Evolutionary conservation across 768 basidiomycete genomes (phyloP).

Genomic region (Macrolepiota dolichaula): DNA sequence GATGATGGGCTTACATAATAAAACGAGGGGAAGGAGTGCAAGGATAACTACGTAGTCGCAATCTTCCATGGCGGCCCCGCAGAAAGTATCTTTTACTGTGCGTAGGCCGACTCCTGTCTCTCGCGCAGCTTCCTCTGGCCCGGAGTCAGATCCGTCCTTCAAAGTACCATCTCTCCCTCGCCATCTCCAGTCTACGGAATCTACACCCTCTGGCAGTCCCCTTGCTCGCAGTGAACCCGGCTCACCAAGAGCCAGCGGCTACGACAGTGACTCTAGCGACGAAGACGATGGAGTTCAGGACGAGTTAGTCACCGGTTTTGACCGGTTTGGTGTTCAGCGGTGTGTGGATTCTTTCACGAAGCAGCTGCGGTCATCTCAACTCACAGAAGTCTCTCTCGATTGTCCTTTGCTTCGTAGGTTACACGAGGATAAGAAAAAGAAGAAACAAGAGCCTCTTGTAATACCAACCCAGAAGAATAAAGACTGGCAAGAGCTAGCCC

Average conservation of each 20-base stretch:
- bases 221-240: constrained; percentile 41
- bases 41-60: neutral
- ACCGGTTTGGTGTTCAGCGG: constrained; percentile 78
- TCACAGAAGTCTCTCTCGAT: constrained; percentile 55
- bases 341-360: constrained; percentile 47
- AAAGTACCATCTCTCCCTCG: constrained; percentile 62
- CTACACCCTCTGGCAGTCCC: constrained; percentile 47
- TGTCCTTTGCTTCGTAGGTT: constrained; percentile 30
- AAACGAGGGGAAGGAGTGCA: too few species aligned
- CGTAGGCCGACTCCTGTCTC: constrained; percentile 74
- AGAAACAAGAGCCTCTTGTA: constrained; percentile 62
- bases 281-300: constrained; percentile 57
- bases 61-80: constrained; percentile 12
- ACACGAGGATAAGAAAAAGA: constrained; percentile 40
- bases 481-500: constrained; percentile 85
- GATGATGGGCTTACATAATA: neutral
- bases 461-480: constrained; percentile 85
- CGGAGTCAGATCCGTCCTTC: constrained; percentile 58
- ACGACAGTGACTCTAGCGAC: constrained; percentile 49
- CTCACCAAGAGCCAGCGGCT: constrained; percentile 16
- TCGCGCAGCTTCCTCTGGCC: constrained; percentile 57
- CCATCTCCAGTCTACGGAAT: constrained; percentile 40
- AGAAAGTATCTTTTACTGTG: constrained; percentile 79
- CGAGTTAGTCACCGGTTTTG: constrained; percentile 70
- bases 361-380: constrained; percentile 55